These are phyloP conservation scores for Spirogloea muscicola DNA, from an alignment of 139 green algal species.

Conservation along the genomic window DNA sequence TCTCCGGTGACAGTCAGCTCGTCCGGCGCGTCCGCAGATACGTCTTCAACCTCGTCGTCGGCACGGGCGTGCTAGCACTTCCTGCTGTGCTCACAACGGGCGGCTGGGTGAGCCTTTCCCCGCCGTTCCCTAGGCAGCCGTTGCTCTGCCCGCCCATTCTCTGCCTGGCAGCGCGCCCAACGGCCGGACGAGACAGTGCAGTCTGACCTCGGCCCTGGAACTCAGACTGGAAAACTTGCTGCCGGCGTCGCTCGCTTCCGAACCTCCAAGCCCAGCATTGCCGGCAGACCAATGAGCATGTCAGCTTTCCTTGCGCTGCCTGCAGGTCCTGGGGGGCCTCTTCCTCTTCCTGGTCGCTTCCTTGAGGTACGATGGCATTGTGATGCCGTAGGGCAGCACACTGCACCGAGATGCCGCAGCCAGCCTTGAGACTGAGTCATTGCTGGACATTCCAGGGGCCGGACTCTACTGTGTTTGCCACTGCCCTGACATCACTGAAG, in stretches of 20 bases:
- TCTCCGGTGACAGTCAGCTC: no score
- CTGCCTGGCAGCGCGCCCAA: no score
- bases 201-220: no score
- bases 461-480: background rate
- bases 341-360: constrained; percentile 26
- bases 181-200: no score
- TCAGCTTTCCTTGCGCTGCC: no score
- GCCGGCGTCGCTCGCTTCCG: no score
- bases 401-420: background rate
- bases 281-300: no score
- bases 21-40: constrained; percentile 29
- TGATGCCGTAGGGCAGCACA: background rate
- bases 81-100: constrained; percentile 24
- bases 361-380: background rate
- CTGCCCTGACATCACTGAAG: background rate
- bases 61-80: constrained; percentile 30
- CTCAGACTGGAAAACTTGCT: no score
- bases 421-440: no score
- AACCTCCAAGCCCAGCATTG: no score
- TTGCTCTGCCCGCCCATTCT: background rate
- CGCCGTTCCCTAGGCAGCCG: no score
- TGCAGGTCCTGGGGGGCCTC: constrained; percentile 14
- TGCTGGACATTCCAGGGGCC: no score
- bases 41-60: constrained; percentile 43
- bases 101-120: constrained; percentile 27